Evolutionary conservation across 1,284 basidiomycete genomes (phyloP).

Genomic region (Leccinum subfulvum): DNA sequence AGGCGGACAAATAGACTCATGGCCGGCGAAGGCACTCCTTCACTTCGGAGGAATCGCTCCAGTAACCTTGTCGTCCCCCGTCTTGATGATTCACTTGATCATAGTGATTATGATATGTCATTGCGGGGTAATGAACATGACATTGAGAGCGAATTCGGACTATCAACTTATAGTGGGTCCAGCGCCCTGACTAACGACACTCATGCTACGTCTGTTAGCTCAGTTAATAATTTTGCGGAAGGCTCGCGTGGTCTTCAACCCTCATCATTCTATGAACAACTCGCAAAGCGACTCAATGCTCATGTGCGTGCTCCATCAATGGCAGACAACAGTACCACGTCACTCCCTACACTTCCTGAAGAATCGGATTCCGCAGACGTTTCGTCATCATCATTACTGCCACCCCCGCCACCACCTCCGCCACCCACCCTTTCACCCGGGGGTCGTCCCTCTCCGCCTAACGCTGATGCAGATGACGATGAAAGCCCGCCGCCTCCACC

Average conservation of each 20-base stretch:
- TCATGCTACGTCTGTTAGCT: slow-evolving; percentile 55
- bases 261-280: slow-evolving; percentile 58
- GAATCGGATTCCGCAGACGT: slow-evolving; percentile 28
- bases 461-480: slow-evolving; percentile 36
- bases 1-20: slow-evolving; percentile 44
- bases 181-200: slow-evolving; percentile 51
- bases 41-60: slow-evolving; percentile 36
- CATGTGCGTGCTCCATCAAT: slow-evolving; percentile 34
- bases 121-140: slow-evolving; percentile 48
- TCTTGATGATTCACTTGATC: slow-evolving; percentile 42
- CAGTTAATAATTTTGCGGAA: slow-evolving; percentile 39
- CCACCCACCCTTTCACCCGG: slow-evolving; percentile 26
- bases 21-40: slow-evolving; percentile 39
- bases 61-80: slow-evolving; percentile 45
- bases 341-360: slow-evolving; percentile 40
- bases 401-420: slow-evolving; percentile 35
- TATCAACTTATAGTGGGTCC: slow-evolving; percentile 45
- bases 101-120: slow-evolving; percentile 37
- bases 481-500: slow-evolving; percentile 27
- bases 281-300: slow-evolving; percentile 46
- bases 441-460: slow-evolving; percentile 28
- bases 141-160: slow-evolving; percentile 54
- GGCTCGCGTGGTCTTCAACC: slow-evolving; percentile 36
- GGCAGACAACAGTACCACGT: slow-evolving; percentile 18
- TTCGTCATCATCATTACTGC: slow-evolving; percentile 30